phyloP scores from a whole-genome alignment of 805 yeast species.

The Clavispora santaluciae region DNA sequence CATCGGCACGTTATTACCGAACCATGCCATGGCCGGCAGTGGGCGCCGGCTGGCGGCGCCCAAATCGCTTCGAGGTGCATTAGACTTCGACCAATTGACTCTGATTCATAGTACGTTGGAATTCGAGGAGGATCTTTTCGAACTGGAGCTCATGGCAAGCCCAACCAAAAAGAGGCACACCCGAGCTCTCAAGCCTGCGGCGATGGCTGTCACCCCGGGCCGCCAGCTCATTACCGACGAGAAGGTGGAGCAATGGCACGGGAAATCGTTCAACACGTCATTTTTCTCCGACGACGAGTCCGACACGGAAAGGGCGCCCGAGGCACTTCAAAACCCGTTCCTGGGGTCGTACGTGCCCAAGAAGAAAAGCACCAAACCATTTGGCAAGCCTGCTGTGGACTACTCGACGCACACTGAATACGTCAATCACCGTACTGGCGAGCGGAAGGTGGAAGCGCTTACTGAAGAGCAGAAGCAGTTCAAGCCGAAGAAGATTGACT shows the following conservation, averaged over 20 bases:
- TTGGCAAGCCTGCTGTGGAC: constrained; percentile 17
- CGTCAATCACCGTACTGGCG: constrained; percentile 39
- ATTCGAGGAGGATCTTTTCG: constrained; percentile 21
- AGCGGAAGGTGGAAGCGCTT: constrained; percentile 24
- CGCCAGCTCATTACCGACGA: constrained; percentile 30
- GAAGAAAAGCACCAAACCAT: constrained; percentile 23
- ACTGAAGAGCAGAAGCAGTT: constrained; percentile 27
- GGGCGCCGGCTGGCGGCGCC: constrained; percentile 23
- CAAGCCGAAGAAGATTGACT: constrained; percentile 36
- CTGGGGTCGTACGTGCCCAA: constrained; percentile 1
- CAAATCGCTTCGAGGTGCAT: constrained; percentile 8
- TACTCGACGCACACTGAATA: constrained; percentile 37
- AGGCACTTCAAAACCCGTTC: constrained; percentile 9
- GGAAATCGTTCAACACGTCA: constrained; percentile 24
- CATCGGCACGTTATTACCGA: constrained; percentile 30
- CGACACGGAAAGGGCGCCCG: constrained; percentile 14
- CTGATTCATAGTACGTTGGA: constrained; percentile 20
- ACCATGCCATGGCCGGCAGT: constrained; percentile 35
- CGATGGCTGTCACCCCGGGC: constrained; percentile 25
- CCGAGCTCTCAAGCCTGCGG: background rate
- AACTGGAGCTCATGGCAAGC: background rate
- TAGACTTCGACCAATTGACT: constrained; percentile 17
- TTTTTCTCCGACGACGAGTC: constrained; percentile 28
- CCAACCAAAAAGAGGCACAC: constrained; percentile 26
- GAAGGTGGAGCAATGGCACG: constrained; percentile 34